Evolutionary conservation across 768 basidiomycete genomes (phyloP), one percentile per base, ranked within the genome.

Genomic region (Sarcomyxa edulis): DNA sequence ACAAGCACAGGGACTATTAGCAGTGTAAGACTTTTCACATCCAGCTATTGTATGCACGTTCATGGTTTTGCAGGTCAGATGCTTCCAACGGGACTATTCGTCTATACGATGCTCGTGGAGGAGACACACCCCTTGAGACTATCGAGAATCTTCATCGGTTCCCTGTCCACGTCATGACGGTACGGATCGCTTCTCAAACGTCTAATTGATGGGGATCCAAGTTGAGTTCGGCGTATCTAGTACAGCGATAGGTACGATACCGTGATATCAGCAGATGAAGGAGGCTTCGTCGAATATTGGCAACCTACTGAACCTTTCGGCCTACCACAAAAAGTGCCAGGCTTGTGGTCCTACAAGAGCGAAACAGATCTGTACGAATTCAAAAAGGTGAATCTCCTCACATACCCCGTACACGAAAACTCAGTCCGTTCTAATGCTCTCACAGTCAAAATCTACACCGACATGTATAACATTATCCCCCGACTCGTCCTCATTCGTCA

Each of bases 281-380:
- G 77, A 8, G 96, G 96, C 0, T 96, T 98, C 53, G 64, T 99
- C 21, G 96, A 99, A 59, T 96, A 94, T 58, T 99, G 96, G 96
- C 78, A 81, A 52, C 94, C 95, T 1, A 60, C 58, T 7, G 94
- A 97, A 54, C 90, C 92, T 2, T 98, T 93, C 56, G 84, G 79
- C 35, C 61, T 80, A 27, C 95, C 96, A 1, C 80, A 78, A 47
- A 78, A 82, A 40, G 68, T 90, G 1, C 68, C 77, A 2, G 83
- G 84, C 1, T 57, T 96, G 45, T 99, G 95, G 95, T 69, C 80
- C 22, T 94, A 73, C 65, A 98, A 98, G 58, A 86, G 79, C 36
- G 76, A 82, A 28, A 98, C 96, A 0, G 92, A 97, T 53, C 59
- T 98, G 28, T 98, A 96, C 61, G 93, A 98, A 49, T 99, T 97